Conservation (phyloP, 345 rosid species). For the Capsella bursapastoris region DNA sequence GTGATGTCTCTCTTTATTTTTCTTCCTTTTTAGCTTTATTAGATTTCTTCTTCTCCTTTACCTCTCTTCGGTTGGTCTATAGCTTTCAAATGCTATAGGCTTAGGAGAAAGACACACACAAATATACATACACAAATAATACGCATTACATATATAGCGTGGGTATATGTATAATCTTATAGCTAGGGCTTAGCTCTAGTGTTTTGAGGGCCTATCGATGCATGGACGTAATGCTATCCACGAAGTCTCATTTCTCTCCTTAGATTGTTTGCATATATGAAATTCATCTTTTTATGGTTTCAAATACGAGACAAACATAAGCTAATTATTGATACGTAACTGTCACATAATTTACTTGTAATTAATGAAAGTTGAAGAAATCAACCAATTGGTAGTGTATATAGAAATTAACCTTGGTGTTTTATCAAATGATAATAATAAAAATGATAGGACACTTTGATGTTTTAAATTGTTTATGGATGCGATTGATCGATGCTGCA, state of each 20-base stretch:
- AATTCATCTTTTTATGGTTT: not conserved
- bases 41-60: constrained; percentile 38
- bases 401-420: too few species aligned
- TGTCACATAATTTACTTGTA: not conserved
- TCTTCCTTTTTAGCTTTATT: constrained; percentile 4
- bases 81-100: constrained; percentile 34
- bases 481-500: too few species aligned
- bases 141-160: not conserved
- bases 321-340: constrained; percentile 10
- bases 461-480: too few species aligned
- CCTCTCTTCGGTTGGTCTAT: constrained; percentile 41
- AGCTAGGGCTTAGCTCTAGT: constrained; percentile 28
- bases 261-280: not conserved
- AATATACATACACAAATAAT: constrained; percentile 18
- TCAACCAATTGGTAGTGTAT: too few species aligned
- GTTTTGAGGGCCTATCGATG: constrained; percentile 22
- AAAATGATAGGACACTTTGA: too few species aligned
- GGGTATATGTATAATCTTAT: constrained; percentile 12
- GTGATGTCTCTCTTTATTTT: constrained; percentile 22
- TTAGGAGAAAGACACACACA: constrained; percentile 25
- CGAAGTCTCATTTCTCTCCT: constrained; percentile 1
- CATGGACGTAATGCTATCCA: constrained; percentile 35
- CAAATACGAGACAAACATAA: constrained; percentile 10
- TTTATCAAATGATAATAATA: too few species aligned
- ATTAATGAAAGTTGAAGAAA: not conserved